Percentiles rank a stretch among this genome's conserved stretches.
These are phyloP conservation scores for Sicyos edulis DNA, from an alignment of 306 rosid species.

Conservation along the genomic window DNA sequence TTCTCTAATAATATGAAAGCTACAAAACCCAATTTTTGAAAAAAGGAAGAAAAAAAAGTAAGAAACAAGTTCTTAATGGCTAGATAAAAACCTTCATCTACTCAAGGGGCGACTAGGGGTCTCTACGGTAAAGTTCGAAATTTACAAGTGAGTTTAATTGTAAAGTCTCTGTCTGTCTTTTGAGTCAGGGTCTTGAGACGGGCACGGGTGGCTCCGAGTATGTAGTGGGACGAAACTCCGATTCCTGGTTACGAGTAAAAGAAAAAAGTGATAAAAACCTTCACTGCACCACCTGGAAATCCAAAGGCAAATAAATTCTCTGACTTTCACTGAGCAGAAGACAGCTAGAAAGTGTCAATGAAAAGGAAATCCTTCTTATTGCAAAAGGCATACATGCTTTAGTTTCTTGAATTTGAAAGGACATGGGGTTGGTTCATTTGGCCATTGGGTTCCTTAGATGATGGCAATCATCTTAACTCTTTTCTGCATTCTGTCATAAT, in stretches of 20 bases:
- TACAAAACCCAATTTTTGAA: conserved; percentile 16
- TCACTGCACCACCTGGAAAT: conserved; percentile 61
- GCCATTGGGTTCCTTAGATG: conserved; percentile 25
- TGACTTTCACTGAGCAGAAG: conserved; percentile 53
- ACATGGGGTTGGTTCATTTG: conserved; percentile 42
- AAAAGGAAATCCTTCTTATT: conserved; percentile 43
- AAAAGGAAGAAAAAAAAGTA: background rate
- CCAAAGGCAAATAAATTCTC: conserved; percentile 54
- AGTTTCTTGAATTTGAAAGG: conserved; percentile 59
- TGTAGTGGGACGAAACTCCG: no score
- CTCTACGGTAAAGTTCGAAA: no score
- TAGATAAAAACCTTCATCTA: conserved; percentile 20
- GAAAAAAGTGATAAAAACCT: background rate
- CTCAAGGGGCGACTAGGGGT: no score
- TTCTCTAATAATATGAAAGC: conserved; percentile 12
- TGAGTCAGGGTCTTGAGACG: no score
- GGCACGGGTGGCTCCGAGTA: no score
- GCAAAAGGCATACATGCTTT: conserved; percentile 31
- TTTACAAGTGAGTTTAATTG: no score
- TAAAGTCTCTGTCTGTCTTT: no score
- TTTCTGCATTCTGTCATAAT: conserved; percentile 37
- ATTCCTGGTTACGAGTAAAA: no score
- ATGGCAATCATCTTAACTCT: conserved; percentile 47
- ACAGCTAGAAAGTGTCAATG: conserved; percentile 69
- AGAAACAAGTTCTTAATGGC: conserved; percentile 28